Evolutionary conservation across 495 filamentous ascomycete genomes (phyloP), one percentile per base, ranked within the genome.

Genomic region (Aspergillus carlsbadensis): DNA sequence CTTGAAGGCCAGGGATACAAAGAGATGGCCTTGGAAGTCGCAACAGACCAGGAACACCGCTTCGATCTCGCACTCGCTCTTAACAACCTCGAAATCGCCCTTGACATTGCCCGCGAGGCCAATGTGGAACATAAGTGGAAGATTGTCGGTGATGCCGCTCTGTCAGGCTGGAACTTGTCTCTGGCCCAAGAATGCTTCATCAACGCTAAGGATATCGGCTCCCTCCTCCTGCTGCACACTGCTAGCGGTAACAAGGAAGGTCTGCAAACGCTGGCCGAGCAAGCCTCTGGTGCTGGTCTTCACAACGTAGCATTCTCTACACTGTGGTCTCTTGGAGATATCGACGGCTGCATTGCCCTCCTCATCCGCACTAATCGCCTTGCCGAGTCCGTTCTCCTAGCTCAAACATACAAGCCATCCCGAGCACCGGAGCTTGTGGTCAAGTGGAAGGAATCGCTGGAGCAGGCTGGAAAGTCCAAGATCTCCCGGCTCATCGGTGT

Each of bases 51-150:
- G 1, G 94, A 99, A 70, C 94, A 99, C 73, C 91, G 93, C 61
- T 98, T 99, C 67, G 94, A 99, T 44, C 80, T 99, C 8, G 89
- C 95, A 1, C 81, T 98, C 34, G 78, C 84, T 3, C 84, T 98
- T 10, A 89, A 86, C 61, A 86, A 93, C 54, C 85, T 97, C 26
- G 81, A 89, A 21, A 88, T 91, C 59, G 94, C 93, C 14, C 81
- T 94, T 0, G 83, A 89, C 34, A 85, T 98, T n/a, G 92, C 92
- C 2, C 80, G 84, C 35, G 77, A 89, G 66, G 86, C 90, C 1
- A 88, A 96, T 52, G 87, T 85, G 6, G 94, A 98, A 68, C 95
- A 97, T 73, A 94, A 95, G 71, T 98, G 93, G 93, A 97, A 97
- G 78, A 90, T 82, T 1, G 86, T 98, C 15, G 94, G 94, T 40